These are phyloP conservation scores for Abrus pulchellus DNA, from an alignment of 306 rosid genomes.

Conservation along the genomic window DNA sequence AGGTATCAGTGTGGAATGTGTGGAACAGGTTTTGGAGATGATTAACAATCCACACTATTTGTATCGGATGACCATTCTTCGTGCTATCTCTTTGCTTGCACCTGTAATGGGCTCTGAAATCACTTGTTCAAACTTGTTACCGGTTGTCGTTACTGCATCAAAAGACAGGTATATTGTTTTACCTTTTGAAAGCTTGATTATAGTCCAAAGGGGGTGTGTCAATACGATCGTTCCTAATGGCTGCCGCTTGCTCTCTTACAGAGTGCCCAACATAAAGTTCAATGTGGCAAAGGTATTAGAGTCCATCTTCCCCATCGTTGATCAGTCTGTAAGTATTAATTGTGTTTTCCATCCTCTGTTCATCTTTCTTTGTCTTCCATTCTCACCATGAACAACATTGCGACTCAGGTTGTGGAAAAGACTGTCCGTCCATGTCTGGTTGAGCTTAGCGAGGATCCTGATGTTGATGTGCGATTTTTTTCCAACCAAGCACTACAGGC, in stretches of 20 bases:
- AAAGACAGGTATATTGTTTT: slow-evolving; percentile 78
- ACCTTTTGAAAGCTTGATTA: background rate
- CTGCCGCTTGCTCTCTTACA: slow-evolving; percentile 46
- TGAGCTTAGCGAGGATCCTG: slow-evolving; percentile 96
- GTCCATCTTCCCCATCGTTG: slow-evolving; percentile 89
- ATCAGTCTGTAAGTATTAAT: slow-evolving; percentile 80
- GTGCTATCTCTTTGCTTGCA: slow-evolving; percentile 88
- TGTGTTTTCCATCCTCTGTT: slow-evolving; percentile 18
- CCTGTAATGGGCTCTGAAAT: slow-evolving; percentile 94
- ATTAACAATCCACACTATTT: slow-evolving; percentile 85
- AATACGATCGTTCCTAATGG: slow-evolving; percentile 43
- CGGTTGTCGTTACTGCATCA: slow-evolving; percentile 73
- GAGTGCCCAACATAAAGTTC: slow-evolving; percentile 97
- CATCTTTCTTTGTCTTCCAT: slow-evolving; percentile 4
- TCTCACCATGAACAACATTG: slow-evolving; percentile 35
- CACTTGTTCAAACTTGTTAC: slow-evolving; percentile 82
- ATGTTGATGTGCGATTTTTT: slow-evolving; percentile 90
- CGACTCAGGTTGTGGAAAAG: slow-evolving; percentile 84
- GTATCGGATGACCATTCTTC: slow-evolving; percentile 96
- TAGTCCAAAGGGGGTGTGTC: slow-evolving; percentile 5
- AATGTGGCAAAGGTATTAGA: slow-evolving; percentile 94
- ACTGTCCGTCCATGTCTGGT: slow-evolving; percentile 86
- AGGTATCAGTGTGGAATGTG: slow-evolving; percentile 24
- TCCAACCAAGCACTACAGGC: slow-evolving; percentile 92
- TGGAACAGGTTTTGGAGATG: slow-evolving; percentile 88